phyloP scores from a whole-genome alignment of 2,329 filamentous ascomycete species.

The Pyrenophora teres region DNA sequence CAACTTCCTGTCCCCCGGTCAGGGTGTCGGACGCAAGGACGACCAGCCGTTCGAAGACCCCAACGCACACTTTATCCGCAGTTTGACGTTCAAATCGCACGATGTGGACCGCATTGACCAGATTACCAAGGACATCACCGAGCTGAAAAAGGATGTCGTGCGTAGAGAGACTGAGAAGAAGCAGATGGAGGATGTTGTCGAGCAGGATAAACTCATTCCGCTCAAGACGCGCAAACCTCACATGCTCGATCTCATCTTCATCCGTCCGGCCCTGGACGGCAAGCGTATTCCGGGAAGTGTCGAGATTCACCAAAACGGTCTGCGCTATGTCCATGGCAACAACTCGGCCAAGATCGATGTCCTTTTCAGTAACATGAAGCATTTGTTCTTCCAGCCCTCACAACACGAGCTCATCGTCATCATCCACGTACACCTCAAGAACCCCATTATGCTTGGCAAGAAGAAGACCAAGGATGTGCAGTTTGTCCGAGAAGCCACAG shows the following conservation, averaged over 20 bases:
- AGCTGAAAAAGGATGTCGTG: conserved; percentile 89
- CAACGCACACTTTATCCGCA: conserved; percentile 92
- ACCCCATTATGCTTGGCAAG: conserved; percentile 97
- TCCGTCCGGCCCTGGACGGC: conserved; percentile 92
- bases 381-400: conserved; percentile 98
- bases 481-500: conserved; percentile 96
- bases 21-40: conserved; percentile 95
- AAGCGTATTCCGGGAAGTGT: conserved; percentile 96
- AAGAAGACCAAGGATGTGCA: conserved; percentile 99
- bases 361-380: conserved; percentile 97
- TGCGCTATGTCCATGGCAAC: conserved; percentile 82
- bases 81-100: conserved; percentile 90
- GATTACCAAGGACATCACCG: conserved; percentile 90
- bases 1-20: conserved; percentile 95
- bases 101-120: conserved; percentile 88
- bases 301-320: conserved; percentile 98
- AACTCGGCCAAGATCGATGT: conserved; percentile 86
- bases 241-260: conserved; percentile 91
- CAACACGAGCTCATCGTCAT: conserved; percentile 96
- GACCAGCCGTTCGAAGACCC: conserved; percentile 98
- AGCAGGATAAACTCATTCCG: conserved; percentile 95
- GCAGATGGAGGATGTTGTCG: conserved; percentile 98
- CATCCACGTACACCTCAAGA: conserved; percentile 96
- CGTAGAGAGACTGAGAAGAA: conserved; percentile 99
- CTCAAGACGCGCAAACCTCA: conserved; percentile 91